Percentiles rank a stretch among this genome's conserved stretches.
phyloP scores from a whole-genome alignment of 2,329 filamentous ascomycete species.

The Pezicula radicicola region DNA sequence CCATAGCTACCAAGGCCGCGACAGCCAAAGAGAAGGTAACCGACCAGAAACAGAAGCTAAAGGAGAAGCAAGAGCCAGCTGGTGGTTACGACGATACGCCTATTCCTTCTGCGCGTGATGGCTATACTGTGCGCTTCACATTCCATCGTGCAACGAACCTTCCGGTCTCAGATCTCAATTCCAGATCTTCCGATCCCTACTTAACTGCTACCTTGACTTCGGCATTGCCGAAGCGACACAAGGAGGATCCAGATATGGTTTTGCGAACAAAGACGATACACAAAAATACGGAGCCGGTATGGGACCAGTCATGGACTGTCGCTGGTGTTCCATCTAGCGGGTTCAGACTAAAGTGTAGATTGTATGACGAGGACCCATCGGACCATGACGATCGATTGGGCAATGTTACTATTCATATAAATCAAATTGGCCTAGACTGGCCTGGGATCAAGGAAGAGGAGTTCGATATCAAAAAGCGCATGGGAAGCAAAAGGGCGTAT shows the following conservation, averaged over 20 bases:
- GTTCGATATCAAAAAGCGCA: conserved; percentile 76
- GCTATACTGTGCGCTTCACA: conserved; percentile 82
- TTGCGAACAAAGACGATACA: conserved; percentile 76
- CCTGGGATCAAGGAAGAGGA: conserved; percentile 58
- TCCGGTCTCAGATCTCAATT: conserved; percentile 75
- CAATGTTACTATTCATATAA: conserved; percentile 71
- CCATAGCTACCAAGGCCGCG: conserved; percentile 7
- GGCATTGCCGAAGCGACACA: conserved; percentile 70
- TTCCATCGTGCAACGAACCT: conserved; percentile 81
- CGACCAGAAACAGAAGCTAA: conserved; percentile 26
- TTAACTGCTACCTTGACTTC: conserved; percentile 70
- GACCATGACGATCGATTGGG: conserved; percentile 87
- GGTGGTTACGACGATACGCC: conserved; percentile 82
- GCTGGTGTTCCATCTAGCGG: conserved; percentile 80
- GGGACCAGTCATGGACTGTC: conserved; percentile 85
- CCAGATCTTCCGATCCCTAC: conserved; percentile 80
- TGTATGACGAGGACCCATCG: conserved; percentile 87
- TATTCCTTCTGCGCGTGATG: conserved; percentile 68
- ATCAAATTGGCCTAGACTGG: conserved; percentile 62
- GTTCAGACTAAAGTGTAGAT: conserved; percentile 78
- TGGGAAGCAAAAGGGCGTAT: conserved; percentile 85
- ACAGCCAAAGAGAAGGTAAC: conserved; percentile 26
- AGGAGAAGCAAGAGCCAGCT: conserved; percentile 25
- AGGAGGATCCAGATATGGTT: conserved; percentile 75
- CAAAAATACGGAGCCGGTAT: conserved; percentile 69